Base-by-base conservation (phyloP, 768 basidiomycete genomes). In the Rhizopogon vesiculosus region DNA sequence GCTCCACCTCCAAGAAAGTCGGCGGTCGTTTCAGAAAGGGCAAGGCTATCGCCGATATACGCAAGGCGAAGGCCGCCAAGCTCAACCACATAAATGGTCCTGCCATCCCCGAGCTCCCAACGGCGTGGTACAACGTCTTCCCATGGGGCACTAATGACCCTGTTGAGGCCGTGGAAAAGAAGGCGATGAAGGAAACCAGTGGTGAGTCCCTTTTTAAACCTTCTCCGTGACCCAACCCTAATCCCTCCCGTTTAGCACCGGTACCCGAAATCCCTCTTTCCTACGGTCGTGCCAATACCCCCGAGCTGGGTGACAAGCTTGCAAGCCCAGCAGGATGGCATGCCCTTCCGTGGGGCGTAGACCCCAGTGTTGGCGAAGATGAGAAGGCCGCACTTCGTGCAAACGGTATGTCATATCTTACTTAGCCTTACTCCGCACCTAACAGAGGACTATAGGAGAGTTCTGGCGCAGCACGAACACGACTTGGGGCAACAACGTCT, bases 281-380 rank as follows among this genome's bases (percentile, higher is more conserved):
- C 0, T 71, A 62, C 25, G 70, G 70, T 29, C 66, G 69, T 45
- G 56, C 54, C 13, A 31, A 81, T 5, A 72, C 77, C 57, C 80
- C 81, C 64, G 86, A 89, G 74, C 85, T 84, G 62, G 84, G 81
- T 59, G 96, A 99, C 67, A 65, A 67, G 0, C 69, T 86, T 7
- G 93, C 95, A 5, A 90, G 89, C 46, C 96, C 96, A 13, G 77
- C 80, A 44, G 96, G 96, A 4, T 99, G 96, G 96, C 96, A 99
- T 66, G 67, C 86, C 0, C 76, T 98, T 48, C 94, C 94, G 13
- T 77, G 77, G 59, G 62, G 71, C 7, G 80, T 84, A 59, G 91
- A 94, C 63, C 91, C 93, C 0, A 68, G 72, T 15, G 9, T 22
- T 31, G 50, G 56, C 45, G 54, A 62, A 45, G 51, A 56, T 62